phyloP scores from a whole-genome alignment of 2,329 filamentous ascomycete genomes.

The Aspergillus sp. region DNA sequence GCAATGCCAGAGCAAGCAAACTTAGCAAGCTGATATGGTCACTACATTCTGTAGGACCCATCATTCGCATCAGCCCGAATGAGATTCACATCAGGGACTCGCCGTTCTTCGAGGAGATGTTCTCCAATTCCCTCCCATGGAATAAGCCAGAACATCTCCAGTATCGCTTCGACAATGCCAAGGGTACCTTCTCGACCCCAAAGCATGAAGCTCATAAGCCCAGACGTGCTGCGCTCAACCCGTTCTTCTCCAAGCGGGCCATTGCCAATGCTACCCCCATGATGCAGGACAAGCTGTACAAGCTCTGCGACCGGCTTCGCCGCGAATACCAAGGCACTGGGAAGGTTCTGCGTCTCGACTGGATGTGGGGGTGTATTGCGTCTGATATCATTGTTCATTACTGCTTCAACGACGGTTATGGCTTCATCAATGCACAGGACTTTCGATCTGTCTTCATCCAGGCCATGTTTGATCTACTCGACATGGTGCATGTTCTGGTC shows the following conservation, averaged over 20 bases:
- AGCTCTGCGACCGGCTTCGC: constrained; percentile 13
- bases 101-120: constrained; percentile 18
- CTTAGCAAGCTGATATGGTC: background rate
- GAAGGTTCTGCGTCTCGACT: constrained; percentile 16
- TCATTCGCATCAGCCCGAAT: constrained; percentile 21
- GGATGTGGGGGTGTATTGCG: constrained; percentile 20
- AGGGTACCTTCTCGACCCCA: constrained; percentile 29
- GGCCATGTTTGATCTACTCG: constrained; percentile 10
- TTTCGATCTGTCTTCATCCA: constrained; percentile 17
- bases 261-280: constrained; percentile 36
- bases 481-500: constrained; percentile 10
- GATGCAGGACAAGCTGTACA: constrained; percentile 18
- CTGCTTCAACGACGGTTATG: constrained; percentile 16
- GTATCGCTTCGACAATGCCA: constrained; percentile 18
- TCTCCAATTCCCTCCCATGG: constrained; percentile 16
- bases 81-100: constrained; percentile 21
- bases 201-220: constrained; percentile 43
- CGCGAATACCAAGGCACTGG: constrained; percentile 12
- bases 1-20: background rate
- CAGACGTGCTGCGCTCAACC: constrained; percentile 44
- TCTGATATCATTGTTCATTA: constrained; percentile 21
- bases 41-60: constrained; percentile 10
- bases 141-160: constrained; percentile 18
- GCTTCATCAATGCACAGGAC: constrained; percentile 10
- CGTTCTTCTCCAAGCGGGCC: constrained; percentile 46